Base-by-base conservation (phyloP, 768 basidiomycete species). In the Clathrus columnatus region DNA sequence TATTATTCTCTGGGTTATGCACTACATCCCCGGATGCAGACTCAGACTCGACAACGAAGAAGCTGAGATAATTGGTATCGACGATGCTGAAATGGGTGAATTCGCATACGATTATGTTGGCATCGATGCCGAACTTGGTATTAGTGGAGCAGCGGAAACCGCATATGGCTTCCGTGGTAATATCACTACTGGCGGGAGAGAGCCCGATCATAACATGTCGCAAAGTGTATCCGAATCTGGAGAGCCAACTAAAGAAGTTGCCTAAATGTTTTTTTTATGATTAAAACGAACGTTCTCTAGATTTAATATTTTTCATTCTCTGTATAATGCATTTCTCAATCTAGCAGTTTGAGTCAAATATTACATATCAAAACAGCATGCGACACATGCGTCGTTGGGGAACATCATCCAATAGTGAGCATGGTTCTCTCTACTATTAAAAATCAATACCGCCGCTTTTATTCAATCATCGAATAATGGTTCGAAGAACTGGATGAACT, bases 21-120 rank as follows among this genome's bases (percentile, higher is more conserved):
- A 94, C 71, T 83, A 70, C 68, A 83, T 91, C 63, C 91, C 91
- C 6, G 86, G 84, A 51, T 75, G 90, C 52, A 75, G 83, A 41
- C 77, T 97, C 60, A 85, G 90, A 53, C 74, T 75, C 27, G 66
- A 69, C 11, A 82, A 84, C 59, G 81, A 84, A 59, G 74, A 60
- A 74, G 57, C 81, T 1, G 24, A 20, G 0, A 87, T 86, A 59
- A 67, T 95, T 47, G 93, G 94, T 56, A 83, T 95, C 61, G 94
- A 97, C 69, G 87, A 91, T 63, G 77, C 82, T 1, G 86, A 93
- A 72, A 84, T 91, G 78, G 92, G 91, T 60, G 91, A 94, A 71
- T 91, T 82, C 59, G 85, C 87, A 1, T 91, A 90, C 62, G 88
- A 92, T 69, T 92, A 89, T 59, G 88, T 91, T 28, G 86, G 84